A percentile compares a stretch with the other conserved stretches of the same genome.
Evolutionary conservation across 2,329 filamentous ascomycete species (phyloP).

Genomic region (Penicillium hordei): DNA sequence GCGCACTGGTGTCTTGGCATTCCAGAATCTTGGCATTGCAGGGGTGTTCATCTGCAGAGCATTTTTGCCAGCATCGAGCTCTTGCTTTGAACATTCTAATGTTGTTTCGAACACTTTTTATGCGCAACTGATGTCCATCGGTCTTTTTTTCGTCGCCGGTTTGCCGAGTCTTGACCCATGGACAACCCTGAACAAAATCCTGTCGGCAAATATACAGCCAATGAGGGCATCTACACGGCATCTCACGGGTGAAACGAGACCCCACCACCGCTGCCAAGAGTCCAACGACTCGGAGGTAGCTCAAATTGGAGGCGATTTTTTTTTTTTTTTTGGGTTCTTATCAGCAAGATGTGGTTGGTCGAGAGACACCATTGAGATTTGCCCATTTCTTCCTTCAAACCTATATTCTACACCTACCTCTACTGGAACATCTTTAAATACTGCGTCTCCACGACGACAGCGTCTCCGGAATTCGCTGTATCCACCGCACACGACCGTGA

Average conservation of each 20-base stretch:
- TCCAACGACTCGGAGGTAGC: slow-evolving; percentile 13
- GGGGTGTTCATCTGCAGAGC: background rate
- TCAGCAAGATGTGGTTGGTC: slow-evolving; percentile 19
- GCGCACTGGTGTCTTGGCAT: slow-evolving; percentile 13
- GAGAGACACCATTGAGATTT: background rate
- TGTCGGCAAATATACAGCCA: slow-evolving; percentile 16
- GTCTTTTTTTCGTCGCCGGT: slow-evolving; percentile 1
- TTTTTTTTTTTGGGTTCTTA: slow-evolving; percentile 16
- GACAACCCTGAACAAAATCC: background rate
- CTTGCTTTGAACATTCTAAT: background rate
- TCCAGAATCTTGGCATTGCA: slow-evolving; percentile 15
- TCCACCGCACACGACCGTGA: background rate
- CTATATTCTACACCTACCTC: background rate
- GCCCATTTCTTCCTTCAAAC: slow-evolving; percentile 9
- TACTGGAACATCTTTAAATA: slow-evolving; percentile 14
- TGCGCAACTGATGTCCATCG: background rate
- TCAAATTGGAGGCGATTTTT: slow-evolving; percentile 10
- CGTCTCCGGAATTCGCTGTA: slow-evolving; percentile 2
- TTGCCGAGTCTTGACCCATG: slow-evolving; percentile 15
- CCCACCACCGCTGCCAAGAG: slow-evolving; percentile 14
- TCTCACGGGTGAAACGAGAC: background rate
- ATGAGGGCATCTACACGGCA: slow-evolving; percentile 1
- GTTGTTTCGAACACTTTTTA: background rate
- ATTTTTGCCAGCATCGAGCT: background rate
- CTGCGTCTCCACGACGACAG: slow-evolving; percentile 11